Evolutionary conservation across 768 basidiomycete genomes (phyloP), one percentile per base, ranked within the genome.

Genomic region (Boletus coccyginus): DNA sequence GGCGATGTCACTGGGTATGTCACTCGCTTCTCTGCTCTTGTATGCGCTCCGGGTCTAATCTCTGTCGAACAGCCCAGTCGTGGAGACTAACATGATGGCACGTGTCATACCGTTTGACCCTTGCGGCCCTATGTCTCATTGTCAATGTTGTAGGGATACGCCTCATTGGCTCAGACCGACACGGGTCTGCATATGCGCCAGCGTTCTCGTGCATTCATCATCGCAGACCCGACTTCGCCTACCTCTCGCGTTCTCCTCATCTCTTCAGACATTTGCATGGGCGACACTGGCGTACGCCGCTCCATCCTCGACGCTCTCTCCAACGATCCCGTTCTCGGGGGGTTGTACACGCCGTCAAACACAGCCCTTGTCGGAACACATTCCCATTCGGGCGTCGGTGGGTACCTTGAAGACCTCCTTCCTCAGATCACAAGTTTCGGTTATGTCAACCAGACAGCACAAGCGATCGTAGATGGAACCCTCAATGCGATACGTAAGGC

Each of bases 31-130:
- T 31, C 6, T 29, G n/a, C 5, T 11, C 9, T n/a, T 6, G 8
- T 29, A 11, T 16, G 7, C 29, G 9, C 38, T 42, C 14, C 43
- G 7, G 5, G 17, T 43, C 36, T 52, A 29, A 51, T 29, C 21
- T 9, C 44, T 13, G 31, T 47, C 58, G 27, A 57, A 55, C 42
- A 87, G 85, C 21, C 87, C 88, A 5, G 82, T 90, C 17, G 88
- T 90, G 7, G 88, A 92, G 75, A 91, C 89, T 17, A 90, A 89
- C 59, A 87, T 90, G 85, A 88, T 90, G 87, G 87, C 83, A 67
- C 46, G 71, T 58, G 33, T 29, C 32, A 35, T 27, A 45, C 49
- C 36, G 43, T 45, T 32, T 39, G n/a, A 10, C 48, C 43, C n/a
- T 35, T 35, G 43, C 19, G 16, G 27, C 32, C 13, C 39, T 24